Evolutionary conservation across 176 grass and related monocot genomes (phyloP).

Genomic region (Typha latifolia): DNA sequence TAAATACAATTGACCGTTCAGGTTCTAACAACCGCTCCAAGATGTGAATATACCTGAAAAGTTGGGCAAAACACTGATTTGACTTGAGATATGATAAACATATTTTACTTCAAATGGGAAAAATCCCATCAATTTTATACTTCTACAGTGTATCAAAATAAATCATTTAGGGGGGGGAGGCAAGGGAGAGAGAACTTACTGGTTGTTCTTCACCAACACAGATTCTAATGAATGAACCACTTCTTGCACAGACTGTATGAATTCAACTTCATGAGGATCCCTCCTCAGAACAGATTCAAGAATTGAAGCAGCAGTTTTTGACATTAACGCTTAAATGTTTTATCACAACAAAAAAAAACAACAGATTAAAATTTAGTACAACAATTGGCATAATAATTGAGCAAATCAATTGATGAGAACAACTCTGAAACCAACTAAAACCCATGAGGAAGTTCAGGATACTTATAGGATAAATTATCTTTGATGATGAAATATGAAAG

Average conservation of each 20-base stretch:
- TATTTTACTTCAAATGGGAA: neutral
- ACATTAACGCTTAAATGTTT: conserved; percentile 67
- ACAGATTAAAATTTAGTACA: conserved; percentile 18
- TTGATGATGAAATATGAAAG: no score
- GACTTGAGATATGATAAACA: neutral
- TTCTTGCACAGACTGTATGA: conserved; percentile 86
- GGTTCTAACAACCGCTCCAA: conserved; percentile 96
- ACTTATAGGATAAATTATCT: neutral
- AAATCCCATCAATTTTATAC: neutral
- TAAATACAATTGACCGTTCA: conserved; percentile 81
- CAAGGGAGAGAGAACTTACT: conserved; percentile 40
- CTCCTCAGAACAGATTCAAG: conserved; percentile 83
- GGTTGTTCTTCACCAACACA: conserved; percentile 78
- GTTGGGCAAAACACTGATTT: neutral
- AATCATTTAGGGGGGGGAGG: neutral
- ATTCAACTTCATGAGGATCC: conserved; percentile 93
- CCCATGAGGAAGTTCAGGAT: neutral
- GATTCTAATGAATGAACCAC: conserved; percentile 95
- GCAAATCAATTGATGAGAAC: neutral
- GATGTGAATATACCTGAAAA: conserved; percentile 76
- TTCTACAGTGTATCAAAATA: neutral
- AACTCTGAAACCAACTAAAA: neutral
- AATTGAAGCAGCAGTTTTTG: conserved; percentile 84
- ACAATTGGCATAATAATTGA: neutral
- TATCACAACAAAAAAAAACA: conserved; percentile 21